Percentiles rank a stretch among this genome's conserved stretches.
phyloP scores from a whole-genome alignment of 2,329 filamentous ascomycete genomes.

The Blastomyces gilchristii region DNA sequence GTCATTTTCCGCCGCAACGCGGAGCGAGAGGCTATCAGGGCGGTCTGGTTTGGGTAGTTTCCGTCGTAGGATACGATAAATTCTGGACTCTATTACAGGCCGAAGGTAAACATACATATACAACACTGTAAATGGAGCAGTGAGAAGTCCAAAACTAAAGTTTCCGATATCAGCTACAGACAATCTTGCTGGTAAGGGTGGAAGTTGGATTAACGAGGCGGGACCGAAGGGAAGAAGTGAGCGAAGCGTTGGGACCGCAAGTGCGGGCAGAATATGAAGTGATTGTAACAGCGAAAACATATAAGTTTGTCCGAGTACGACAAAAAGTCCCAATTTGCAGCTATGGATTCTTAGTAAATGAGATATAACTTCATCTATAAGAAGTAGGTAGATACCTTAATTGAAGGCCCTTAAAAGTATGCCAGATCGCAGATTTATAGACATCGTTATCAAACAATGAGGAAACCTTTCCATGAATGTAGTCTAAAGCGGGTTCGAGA shows the following conservation, averaged over 20 bases:
- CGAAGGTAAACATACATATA: constrained; percentile 30
- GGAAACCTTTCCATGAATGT: constrained; percentile 22
- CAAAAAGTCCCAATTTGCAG: constrained; percentile 26
- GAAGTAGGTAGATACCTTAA: constrained; percentile 8
- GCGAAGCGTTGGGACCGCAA: constrained; percentile 23
- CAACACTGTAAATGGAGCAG: constrained; percentile 28
- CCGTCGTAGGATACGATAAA: constrained; percentile 33
- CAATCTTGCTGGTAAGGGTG: constrained; percentile 21
- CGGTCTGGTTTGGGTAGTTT: constrained; percentile 33
- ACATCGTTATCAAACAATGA: constrained; percentile 19
- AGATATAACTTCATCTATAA: neutral
- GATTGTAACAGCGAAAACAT: constrained; percentile 36
- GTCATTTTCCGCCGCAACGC: constrained; percentile 35
- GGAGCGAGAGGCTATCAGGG: constrained; percentile 34
- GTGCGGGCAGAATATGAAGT: constrained; percentile 30
- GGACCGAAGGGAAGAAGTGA: constrained; percentile 31
- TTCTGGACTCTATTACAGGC: constrained; percentile 29
- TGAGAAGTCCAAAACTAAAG: constrained; percentile 22
- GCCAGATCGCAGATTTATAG: constrained; percentile 21
- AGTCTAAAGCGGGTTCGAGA: constrained; percentile 26
- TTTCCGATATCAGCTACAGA: constrained; percentile 22
- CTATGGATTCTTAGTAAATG: constrained; percentile 22
- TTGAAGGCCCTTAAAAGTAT: constrained; percentile 18
- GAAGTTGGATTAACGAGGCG: constrained; percentile 27
- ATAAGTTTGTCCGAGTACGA: constrained; percentile 33